Evolutionary conservation across 148 eudicot species (phyloP).

Genomic region (Linanthus parryae): DNA sequence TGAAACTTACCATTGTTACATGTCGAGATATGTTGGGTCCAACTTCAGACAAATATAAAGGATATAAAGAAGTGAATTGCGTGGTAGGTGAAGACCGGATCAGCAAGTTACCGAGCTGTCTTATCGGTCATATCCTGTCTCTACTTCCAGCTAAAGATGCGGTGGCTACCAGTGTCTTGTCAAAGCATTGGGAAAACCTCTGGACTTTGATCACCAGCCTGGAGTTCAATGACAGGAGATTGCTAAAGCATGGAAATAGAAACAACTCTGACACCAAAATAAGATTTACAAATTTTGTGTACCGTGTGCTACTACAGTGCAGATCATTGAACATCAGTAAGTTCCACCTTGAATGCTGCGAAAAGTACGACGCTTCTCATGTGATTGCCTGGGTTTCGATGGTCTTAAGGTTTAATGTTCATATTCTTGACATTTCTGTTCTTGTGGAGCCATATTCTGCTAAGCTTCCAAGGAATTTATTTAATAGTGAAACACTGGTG

Average conservation of each 20-base stretch:
- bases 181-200: neutral
- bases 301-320: neutral
- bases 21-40: too few relatives aligned
- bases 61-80: too few relatives aligned
- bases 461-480: neutral
- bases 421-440: neutral
- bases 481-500: neutral
- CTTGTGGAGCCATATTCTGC: neutral
- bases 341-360: neutral
- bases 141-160: neutral
- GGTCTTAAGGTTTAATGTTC: neutral
- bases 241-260: neutral
- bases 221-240: neutral
- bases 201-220: conserved; percentile 1
- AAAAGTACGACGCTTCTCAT: too few relatives aligned
- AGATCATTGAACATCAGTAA: neutral
- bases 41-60: too few relatives aligned
- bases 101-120: neutral
- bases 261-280: neutral
- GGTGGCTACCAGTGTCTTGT: neutral
- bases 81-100: conserved; percentile 3
- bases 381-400: neutral
- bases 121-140: neutral
- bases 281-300: neutral
- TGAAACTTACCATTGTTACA: too few relatives aligned